Evolutionary conservation across 2,329 filamentous ascomycete genomes (phyloP).

Genomic region (Pseudogymnoascus sp.): DNA sequence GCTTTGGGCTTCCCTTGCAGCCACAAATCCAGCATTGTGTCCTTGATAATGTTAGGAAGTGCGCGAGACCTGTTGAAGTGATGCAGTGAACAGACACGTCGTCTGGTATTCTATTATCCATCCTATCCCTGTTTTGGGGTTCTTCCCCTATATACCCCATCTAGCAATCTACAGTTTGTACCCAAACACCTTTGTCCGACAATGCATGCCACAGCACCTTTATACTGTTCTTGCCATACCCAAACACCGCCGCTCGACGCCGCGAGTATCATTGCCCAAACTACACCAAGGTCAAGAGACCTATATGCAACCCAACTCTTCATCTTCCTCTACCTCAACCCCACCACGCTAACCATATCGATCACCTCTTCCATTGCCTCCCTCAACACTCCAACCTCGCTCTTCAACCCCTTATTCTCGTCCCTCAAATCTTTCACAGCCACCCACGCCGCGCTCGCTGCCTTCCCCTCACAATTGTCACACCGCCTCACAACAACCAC

Average conservation of each 20-base stretch:
- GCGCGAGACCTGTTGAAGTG: background rate
- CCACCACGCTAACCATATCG: conserved; percentile 29
- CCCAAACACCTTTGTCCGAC: background rate
- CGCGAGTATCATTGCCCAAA: background rate
- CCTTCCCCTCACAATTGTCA: conserved; percentile 49
- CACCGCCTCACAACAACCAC: conserved; percentile 31
- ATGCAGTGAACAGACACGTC: background rate
- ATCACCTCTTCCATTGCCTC: conserved; percentile 52
- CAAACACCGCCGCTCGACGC: background rate
- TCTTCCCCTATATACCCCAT: background rate
- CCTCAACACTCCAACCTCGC: conserved; percentile 50
- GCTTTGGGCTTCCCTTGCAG: background rate
- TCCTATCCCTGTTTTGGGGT: background rate
- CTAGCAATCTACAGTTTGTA: background rate
- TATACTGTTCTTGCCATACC: background rate
- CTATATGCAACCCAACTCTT: background rate
- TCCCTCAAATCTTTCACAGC: conserved; percentile 53
- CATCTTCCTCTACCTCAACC: background rate
- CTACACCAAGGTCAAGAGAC: background rate
- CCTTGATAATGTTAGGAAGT: background rate
- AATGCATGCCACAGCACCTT: background rate
- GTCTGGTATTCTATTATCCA: background rate
- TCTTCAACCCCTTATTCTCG: conserved; percentile 55
- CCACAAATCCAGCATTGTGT: background rate
- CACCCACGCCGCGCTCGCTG: conserved; percentile 55